phyloP scores from a whole-genome alignment of 2,329 filamentous ascomycete genomes.

The Sporothrix euskadiensis region DNA sequence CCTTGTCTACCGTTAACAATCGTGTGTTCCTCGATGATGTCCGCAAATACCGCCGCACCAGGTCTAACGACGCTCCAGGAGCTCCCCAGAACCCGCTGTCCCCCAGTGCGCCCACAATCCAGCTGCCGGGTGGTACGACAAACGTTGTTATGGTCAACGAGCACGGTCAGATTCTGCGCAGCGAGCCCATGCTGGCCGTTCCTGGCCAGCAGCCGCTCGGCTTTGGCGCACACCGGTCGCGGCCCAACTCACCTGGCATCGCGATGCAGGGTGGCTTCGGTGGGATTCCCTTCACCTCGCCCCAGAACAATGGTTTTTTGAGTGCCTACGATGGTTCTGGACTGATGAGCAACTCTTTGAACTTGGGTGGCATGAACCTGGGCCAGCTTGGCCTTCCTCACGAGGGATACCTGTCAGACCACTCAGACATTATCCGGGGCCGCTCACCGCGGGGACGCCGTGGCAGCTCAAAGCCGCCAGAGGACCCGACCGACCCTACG shows the following conservation, averaged over 20 bases:
- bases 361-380: conserved; percentile 64
- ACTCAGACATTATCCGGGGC: conserved; percentile 86
- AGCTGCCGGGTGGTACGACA: conserved; percentile 68
- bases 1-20: conserved; percentile 96
- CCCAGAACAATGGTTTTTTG: conserved; percentile 92
- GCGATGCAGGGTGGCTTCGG: conserved; percentile 70
- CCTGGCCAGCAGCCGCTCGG: conserved; percentile 58
- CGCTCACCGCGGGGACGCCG: conserved; percentile 88
- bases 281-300: conserved; percentile 73
- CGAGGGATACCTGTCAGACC: conserved; percentile 90
- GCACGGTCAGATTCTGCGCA: conserved; percentile 80
- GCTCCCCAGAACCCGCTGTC: conserved; percentile 62
- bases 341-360: conserved; percentile 63
- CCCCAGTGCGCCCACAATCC: conserved; percentile 62
- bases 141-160: conserved; percentile 95
- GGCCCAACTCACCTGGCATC: conserved; percentile 85
- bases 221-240: conserved; percentile 72
- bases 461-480: conserved; percentile 94
- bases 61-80: conserved; percentile 79
- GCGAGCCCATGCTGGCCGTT: conserved; percentile 80
- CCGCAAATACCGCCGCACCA: conserved; percentile 88
- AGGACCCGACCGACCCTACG: conserved; percentile 90
- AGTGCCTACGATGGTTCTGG: conserved; percentile 78
- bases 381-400: conserved; percentile 70
- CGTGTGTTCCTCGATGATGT: conserved; percentile 95